Percentiles rank a stretch among this genome's conserved stretches.
Evolutionary conservation across 2,329 filamentous ascomycete genomes (phyloP).

Genomic region (Cercospora nicotianae): DNA sequence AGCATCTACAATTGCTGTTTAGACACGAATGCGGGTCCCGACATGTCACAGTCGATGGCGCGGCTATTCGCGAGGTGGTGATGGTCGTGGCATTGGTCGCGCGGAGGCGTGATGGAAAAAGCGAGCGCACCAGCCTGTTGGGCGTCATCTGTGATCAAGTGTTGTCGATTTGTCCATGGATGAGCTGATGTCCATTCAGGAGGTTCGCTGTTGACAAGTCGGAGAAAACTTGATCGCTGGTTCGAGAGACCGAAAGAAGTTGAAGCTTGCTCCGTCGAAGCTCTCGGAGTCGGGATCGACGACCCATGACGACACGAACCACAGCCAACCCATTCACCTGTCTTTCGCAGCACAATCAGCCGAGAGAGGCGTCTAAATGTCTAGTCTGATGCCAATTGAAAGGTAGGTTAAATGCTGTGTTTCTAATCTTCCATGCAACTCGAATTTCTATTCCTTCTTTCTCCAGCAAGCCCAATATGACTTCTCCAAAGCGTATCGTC

Average conservation of each 20-base stretch:
- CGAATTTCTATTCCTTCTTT: neutral
- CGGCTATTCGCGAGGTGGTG: slow-evolving; percentile 1
- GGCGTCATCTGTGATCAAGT: slow-evolving; percentile 35
- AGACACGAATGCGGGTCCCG: slow-evolving; percentile 28
- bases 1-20: slow-evolving; percentile 32
- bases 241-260: neutral
- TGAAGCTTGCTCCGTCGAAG: neutral
- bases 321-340: neutral
- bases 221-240: neutral
- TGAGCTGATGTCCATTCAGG: slow-evolving; percentile 7
- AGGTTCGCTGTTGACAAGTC: neutral
- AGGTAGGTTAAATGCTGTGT: neutral
- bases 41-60: slow-evolving; percentile 13
- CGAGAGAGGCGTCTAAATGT: slow-evolving; percentile 8
- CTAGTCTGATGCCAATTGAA: neutral
- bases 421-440: neutral
- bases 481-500: slow-evolving; percentile 45
- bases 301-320: slow-evolving; percentile 9
- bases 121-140: slow-evolving; percentile 50
- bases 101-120: slow-evolving; percentile 44
- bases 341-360: slow-evolving; percentile 9
- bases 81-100: slow-evolving; percentile 16
- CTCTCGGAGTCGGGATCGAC: neutral
- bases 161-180: slow-evolving; percentile 19
- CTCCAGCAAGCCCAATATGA: slow-evolving; percentile 2